Conservation (phyloP, 2,329 filamentous ascomycete species). For the Colletotrichum sp. region DNA sequence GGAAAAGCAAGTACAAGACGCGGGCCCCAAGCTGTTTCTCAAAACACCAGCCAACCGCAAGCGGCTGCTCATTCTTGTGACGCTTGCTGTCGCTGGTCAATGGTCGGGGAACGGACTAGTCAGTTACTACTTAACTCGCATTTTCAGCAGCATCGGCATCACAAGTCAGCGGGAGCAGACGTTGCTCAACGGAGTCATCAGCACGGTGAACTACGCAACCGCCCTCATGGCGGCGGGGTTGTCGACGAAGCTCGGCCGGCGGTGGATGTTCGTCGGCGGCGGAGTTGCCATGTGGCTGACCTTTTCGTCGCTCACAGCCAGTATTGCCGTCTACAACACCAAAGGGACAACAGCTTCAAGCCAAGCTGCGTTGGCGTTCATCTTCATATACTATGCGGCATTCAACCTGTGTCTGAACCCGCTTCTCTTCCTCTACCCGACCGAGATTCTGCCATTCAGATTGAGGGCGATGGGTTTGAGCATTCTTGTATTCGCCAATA, state of each 20-base stretch:
- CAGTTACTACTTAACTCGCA: slow-evolving; percentile 38
- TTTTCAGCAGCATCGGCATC: slow-evolving; percentile 33
- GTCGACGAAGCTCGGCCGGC: background rate
- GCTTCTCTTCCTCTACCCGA: slow-evolving; percentile 23
- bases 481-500: slow-evolving; percentile 26
- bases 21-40: slow-evolving; percentile 13
- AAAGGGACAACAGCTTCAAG: background rate
- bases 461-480: slow-evolving; percentile 29
- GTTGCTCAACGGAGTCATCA: slow-evolving; percentile 39
- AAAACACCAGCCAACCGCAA: slow-evolving; percentile 28
- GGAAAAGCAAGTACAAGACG: background rate
- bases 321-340: background rate
- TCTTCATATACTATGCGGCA: slow-evolving; percentile 38
- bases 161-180: slow-evolving; percentile 37
- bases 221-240: background rate
- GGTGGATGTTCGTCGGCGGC: slow-evolving; percentile 31
- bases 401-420: background rate
- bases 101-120: slow-evolving; percentile 36
- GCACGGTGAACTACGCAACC: background rate
- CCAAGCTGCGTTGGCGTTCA: slow-evolving; percentile 29
- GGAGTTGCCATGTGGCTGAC: background rate
- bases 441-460: slow-evolving; percentile 30
- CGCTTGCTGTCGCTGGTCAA: slow-evolving; percentile 27
- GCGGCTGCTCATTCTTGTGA: slow-evolving; percentile 25
- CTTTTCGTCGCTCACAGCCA: background rate